Evolutionary conservation across 2,329 filamentous ascomycete genomes (phyloP).

Genomic region (Colletotrichum sansevieriae): DNA sequence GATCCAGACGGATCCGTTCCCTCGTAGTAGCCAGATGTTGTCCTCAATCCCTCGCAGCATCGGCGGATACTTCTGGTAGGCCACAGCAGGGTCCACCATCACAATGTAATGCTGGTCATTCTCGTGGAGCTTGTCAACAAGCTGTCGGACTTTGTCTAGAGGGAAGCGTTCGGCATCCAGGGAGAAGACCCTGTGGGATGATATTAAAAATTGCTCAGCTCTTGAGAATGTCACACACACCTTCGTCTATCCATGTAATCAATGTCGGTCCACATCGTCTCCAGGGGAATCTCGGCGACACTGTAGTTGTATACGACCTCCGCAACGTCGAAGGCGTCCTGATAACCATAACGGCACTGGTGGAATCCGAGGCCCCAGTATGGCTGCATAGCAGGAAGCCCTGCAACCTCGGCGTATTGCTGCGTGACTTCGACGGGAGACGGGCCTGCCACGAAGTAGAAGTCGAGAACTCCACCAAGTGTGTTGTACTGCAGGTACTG

Average conservation of each 20-base stretch:
- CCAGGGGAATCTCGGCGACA: slow-evolving; percentile 73
- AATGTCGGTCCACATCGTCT: slow-evolving; percentile 74
- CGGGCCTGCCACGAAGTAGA: slow-evolving; percentile 74
- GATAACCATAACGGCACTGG: slow-evolving; percentile 75
- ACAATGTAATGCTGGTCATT: slow-evolving; percentile 79
- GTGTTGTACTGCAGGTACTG: slow-evolving; percentile 86
- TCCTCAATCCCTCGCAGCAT: slow-evolving; percentile 56
- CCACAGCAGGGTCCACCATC: slow-evolving; percentile 81
- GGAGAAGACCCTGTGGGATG: slow-evolving; percentile 65
- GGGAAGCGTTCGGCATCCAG: slow-evolving; percentile 75
- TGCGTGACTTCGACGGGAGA: slow-evolving; percentile 68
- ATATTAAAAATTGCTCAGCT: neutral
- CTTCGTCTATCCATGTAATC: slow-evolving; percentile 53
- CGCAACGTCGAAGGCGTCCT: slow-evolving; percentile 73
- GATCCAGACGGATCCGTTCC: slow-evolving; percentile 68
- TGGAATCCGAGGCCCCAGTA: slow-evolving; percentile 75
- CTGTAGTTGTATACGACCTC: slow-evolving; percentile 78
- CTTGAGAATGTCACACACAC: neutral
- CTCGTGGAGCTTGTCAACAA: slow-evolving; percentile 75
- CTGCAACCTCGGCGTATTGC: slow-evolving; percentile 71
- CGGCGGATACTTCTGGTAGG: slow-evolving; percentile 61
- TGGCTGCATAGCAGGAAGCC: slow-evolving; percentile 70
- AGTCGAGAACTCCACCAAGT: slow-evolving; percentile 81
- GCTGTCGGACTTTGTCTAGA: slow-evolving; percentile 70
- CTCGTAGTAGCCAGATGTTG: slow-evolving; percentile 62